Base-by-base conservation (phyloP, 2,329 filamentous ascomycete genomes). In the Calonectria pauciramosa region DNA sequence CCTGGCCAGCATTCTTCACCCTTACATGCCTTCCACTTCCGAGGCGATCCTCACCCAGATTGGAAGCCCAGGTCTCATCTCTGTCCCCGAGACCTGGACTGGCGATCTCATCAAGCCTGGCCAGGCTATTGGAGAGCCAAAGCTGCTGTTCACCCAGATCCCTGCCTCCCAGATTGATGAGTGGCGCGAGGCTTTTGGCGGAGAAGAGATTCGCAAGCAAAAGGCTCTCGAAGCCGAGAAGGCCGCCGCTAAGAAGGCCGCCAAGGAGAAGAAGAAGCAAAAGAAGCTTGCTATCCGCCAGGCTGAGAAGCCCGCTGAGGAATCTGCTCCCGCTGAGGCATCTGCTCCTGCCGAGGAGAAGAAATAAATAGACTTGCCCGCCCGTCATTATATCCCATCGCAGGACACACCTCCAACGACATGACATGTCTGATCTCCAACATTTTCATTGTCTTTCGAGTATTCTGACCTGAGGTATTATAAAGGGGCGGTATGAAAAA, bases 11-110 rank as follows among this genome's bases (percentile, higher is more conserved):
- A 87, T 98, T 54, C 91, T 96, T 71, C 91, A 92, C 68, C 96
- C 96, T 0, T 98, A 96, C 86, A 95, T 98, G 89, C 96, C 95
- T 51, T 90, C 90, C n/a, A 96, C 94, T 11, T 89, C 94, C 4
- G 90, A 90, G 74, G 91, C 92, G 38, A 98, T 98, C 79, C 91
- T 95, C 77, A 86, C 91, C 76, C 96, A 98, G 87, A 90, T 99
- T 34, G 91, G 93, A 60, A 84, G 73, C 86, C 91, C 81, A 85
- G 78, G 73, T 89, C 75, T 79, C 74, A 76, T 83, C 63, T 85
- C 85, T 44, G 95, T 96, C 75, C 93, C 94, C 1, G 90, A 93
- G 76, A 88, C 87, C 56, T 97, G 94, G 93, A 82, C 83, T 23
- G 85, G 86, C n/a, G 88, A 91, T 75, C 86, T 88, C 3, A 87